Evolutionary conservation across 192 early-diverging fungal species (phyloP), one percentile per base, ranked within the genome.

Genomic region (Coemansia sp.): DNA sequence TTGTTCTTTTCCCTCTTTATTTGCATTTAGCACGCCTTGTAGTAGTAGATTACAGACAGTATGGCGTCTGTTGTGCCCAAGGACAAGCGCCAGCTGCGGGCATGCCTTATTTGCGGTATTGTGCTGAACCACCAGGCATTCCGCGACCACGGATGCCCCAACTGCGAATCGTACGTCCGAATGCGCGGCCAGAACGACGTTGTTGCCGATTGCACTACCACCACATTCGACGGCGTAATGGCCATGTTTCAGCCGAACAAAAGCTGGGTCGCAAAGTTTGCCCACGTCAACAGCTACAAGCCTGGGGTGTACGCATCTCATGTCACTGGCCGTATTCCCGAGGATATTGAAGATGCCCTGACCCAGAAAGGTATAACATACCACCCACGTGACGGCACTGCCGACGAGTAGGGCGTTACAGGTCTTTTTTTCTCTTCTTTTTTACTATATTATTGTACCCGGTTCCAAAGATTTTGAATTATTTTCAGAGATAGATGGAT

Each of bases 101-200:
- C 92, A 3, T 94, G 92, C 39, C 77, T 92, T 16, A 79, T 94
- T 23, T 94, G 92, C 68, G 88, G 87, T 51, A 85, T 94, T 46
- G 79, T 94, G 59, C 92, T 92, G 83, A 90, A 89, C 72, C 81
- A 84, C 58, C 82, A 86, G 8, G 87, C 85, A 51, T 94, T 94
- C 68, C 73, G 86, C 58, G 79, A 84, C 37, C 59, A 58, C 35
- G 92, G 92, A 21, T 94, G 92, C 70, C 91, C 92, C 25, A 94
- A 94, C 64, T 94, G 92, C 72, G 91, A 94, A 73, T 79, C 84
- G 3, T 79, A 88, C n/a, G 67, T 94, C 59, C 84, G 75, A 31
- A 85, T 92, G 85, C 82, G 84, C 68, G 87, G 88, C 23, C 77
- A 74, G 31, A 80, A 74, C 56, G 87, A 87, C 66, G 71, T 84